These are phyloP conservation scores for Arabis hirsuta DNA, from an alignment of 345 rosid genomes.

Conservation along the genomic window DNA sequence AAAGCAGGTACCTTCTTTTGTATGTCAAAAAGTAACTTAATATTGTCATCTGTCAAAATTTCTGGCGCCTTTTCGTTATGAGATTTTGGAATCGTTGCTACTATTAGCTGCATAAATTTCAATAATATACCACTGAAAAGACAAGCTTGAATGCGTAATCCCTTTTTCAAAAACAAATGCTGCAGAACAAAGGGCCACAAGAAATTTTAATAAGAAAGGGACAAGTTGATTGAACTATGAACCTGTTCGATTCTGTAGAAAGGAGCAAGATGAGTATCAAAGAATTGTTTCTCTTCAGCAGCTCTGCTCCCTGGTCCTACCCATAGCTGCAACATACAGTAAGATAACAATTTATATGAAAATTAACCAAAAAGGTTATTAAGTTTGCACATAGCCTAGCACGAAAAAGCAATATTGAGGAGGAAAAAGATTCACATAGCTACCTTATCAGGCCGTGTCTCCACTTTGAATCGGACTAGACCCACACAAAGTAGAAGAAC, in stretches of 20 bases:
- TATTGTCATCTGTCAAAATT: slow-evolving; percentile 82
- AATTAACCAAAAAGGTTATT: not conserved
- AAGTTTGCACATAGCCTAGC: slow-evolving; percentile 2
- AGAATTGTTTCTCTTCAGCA: slow-evolving; percentile 86
- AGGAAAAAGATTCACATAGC: not conserved
- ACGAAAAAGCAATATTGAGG: not conserved
- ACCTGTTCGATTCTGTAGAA: slow-evolving; percentile 99
- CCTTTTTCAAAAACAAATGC: slow-evolving; percentile 8
- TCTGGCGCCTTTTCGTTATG: slow-evolving; percentile 57
- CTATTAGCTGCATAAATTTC: slow-evolving; percentile 64
- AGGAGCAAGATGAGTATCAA: slow-evolving; percentile 89
- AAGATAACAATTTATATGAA: not conserved
- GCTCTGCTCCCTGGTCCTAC: slow-evolving; percentile 96
- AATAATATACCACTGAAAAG: not conserved
- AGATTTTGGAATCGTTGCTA: slow-evolving; percentile 73
- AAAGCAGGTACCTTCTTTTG: slow-evolving; percentile 76
- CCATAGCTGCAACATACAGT: slow-evolving; percentile 74
- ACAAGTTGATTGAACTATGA: slow-evolving; percentile 7
- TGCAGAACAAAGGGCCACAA: not conserved
- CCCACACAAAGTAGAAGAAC: slow-evolving; percentile 90
- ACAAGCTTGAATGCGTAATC: not conserved
- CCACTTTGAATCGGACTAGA: slow-evolving; percentile 87
- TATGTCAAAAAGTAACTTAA: slow-evolving; percentile 88
- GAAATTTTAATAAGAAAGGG: slow-evolving; percentile 23
- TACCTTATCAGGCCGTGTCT: slow-evolving; percentile 98